Evolutionary conservation across 352 stramenopile genomes (phyloP).

Genomic region (Aphanomyces astaci): DNA sequence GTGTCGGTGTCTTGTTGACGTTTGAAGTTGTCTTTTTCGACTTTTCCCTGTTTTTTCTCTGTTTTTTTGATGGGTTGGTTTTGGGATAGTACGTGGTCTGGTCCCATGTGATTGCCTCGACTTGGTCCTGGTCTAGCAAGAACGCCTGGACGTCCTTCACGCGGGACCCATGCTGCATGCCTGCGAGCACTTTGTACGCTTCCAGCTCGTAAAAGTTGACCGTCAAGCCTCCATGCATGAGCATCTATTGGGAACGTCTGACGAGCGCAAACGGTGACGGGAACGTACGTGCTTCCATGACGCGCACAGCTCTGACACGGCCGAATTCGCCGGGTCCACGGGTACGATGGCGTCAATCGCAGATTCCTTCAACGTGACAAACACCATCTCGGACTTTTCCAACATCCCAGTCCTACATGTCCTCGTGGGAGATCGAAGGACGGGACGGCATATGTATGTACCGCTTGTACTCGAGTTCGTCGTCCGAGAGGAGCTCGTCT

Average conservation of each 20-base stretch:
- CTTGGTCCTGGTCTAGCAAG: slow-evolving; percentile 14
- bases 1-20: background rate
- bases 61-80: background rate
- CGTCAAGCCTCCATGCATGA: slow-evolving; percentile 10
- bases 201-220: slow-evolving; percentile 24
- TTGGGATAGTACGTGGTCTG: slow-evolving; percentile 3
- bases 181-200: slow-evolving; percentile 14
- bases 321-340: background rate
- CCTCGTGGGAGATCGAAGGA: background rate
- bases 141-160: slow-evolving; percentile 17
- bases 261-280: too few relatives aligned
- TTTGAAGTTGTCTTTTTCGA: slow-evolving; percentile 5
- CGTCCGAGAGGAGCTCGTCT: slow-evolving; percentile 20
- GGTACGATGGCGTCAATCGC: background rate
- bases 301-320: slow-evolving; percentile 18
- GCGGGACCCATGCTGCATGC: slow-evolving; percentile 10
- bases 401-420: background rate
- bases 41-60: background rate
- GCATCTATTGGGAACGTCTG: slow-evolving; percentile 3
- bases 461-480: slow-evolving; percentile 13
- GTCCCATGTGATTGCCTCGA: slow-evolving; percentile 16
- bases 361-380: slow-evolving; percentile 6
- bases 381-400: slow-evolving; percentile 22
- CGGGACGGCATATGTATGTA: background rate
- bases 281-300: slow-evolving; percentile 19